These are phyloP conservation scores for Chrysanthemum seticuspe DNA, from an alignment of 129 eudicot genomes.

Conservation along the genomic window DNA sequence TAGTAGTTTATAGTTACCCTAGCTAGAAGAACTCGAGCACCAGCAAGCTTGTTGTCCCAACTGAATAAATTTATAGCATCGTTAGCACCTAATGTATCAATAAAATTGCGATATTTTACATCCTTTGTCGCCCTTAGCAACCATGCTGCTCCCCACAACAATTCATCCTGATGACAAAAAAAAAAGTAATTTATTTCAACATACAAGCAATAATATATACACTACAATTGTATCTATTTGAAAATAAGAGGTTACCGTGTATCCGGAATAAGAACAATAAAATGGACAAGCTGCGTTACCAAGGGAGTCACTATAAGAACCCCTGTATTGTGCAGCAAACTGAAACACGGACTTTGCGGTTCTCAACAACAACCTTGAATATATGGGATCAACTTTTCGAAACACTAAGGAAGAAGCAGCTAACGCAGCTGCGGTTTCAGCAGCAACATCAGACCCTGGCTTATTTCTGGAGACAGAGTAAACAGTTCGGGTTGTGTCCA, in stretches of 20 bases:
- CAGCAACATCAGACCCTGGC: conserved; percentile 97
- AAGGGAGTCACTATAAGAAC: conserved; percentile 90
- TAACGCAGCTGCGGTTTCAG: conserved; percentile 92
- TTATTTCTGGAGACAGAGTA: conserved; percentile 60
- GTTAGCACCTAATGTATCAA: conserved; percentile 64
- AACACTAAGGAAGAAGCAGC: conserved; percentile 88
- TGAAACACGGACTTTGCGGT: conserved; percentile 72
- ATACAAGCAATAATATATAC: background rate
- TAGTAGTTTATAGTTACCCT: conserved; percentile 43
- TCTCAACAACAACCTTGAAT: conserved; percentile 52
- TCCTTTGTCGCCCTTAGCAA: conserved; percentile 74
- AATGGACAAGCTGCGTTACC: conserved; percentile 84
- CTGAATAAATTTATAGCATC: conserved; percentile 73
- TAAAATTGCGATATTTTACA: conserved; percentile 49
- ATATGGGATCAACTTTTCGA: conserved; percentile 39
- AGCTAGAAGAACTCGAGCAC: conserved; percentile 82
- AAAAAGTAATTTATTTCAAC: background rate
- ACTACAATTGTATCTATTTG: background rate
- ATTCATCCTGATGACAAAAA: conserved; percentile 56
- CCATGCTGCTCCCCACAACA: conserved; percentile 98
- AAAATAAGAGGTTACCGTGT: conserved; percentile 42
- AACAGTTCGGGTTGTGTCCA: conserved; percentile 76
- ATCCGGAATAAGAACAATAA: conserved; percentile 94
- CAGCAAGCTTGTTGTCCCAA: conserved; percentile 94
- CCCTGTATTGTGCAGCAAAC: conserved; percentile 69